phyloP scores from a whole-genome alignment of 2,329 filamentous ascomycete species.

The Cladosporium sp. region DNA sequence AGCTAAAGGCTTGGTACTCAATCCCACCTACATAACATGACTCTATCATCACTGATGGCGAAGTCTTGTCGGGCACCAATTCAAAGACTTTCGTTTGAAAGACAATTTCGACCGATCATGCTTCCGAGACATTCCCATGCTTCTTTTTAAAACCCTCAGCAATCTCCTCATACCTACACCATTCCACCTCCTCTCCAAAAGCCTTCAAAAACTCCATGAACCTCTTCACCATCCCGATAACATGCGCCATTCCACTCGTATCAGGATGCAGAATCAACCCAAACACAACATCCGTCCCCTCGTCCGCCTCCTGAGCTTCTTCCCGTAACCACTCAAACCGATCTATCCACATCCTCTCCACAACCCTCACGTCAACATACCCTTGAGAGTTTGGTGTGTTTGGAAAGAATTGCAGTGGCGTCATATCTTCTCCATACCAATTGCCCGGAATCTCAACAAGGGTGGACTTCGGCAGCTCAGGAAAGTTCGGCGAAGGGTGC shows the following conservation, averaged over 20 bases:
- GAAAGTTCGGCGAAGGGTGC: slow-evolving; percentile 35
- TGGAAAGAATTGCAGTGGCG: slow-evolving; percentile 45
- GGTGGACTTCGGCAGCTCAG: slow-evolving; percentile 25
- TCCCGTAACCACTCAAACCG: slow-evolving; percentile 52
- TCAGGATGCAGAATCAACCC: slow-evolving; percentile 55
- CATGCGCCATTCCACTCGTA: slow-evolving; percentile 58
- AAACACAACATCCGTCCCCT: slow-evolving; percentile 42
- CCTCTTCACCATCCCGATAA: slow-evolving; percentile 55
- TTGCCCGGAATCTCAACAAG: slow-evolving; percentile 49
- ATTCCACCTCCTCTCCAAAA: slow-evolving; percentile 44
- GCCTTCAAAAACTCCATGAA: slow-evolving; percentile 49
- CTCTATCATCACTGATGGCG: no score
- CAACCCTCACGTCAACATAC: slow-evolving; percentile 53
- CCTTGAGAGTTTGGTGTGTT: slow-evolving; percentile 51
- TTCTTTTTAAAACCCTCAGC: slow-evolving; percentile 33
- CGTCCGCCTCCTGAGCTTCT: slow-evolving; percentile 33
- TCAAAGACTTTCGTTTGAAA: no score
- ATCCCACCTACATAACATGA: no score
- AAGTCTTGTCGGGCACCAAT: no score
- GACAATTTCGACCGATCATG: no score
- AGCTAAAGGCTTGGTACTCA: no score
- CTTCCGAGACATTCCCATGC: no score
- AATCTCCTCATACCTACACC: slow-evolving; percentile 41
- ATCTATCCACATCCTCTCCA: slow-evolving; percentile 60
- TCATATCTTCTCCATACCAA: slow-evolving; percentile 52